Conservation (phyloP, 306 rosid species). For the Casuarina glauca region DNA sequence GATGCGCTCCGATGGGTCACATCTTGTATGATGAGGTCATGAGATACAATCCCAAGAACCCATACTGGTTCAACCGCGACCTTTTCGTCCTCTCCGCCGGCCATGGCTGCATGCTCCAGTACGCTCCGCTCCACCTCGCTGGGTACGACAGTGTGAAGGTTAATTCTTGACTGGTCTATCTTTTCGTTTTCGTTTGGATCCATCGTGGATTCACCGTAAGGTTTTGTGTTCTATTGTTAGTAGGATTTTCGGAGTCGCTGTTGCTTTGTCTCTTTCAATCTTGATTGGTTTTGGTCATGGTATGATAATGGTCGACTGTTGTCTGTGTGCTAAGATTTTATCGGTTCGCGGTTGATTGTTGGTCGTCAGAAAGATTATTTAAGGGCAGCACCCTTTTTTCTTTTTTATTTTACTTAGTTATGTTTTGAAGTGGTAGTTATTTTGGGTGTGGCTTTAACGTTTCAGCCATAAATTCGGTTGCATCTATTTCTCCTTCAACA, state of each 20-base stretch:
- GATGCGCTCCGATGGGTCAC: slow-evolving; percentile 96
- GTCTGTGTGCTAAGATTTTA: neutral
- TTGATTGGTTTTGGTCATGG: neutral
- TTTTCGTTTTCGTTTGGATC: neutral
- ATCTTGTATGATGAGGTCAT: too few relatives aligned
- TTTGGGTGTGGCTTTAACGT: neutral
- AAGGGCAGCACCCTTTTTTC: slow-evolving; percentile 6
- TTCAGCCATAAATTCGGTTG: neutral
- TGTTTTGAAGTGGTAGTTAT: neutral
- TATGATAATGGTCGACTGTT: neutral
- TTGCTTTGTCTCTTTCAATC: neutral
- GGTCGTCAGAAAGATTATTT: too few relatives aligned
- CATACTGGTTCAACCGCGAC: too few relatives aligned
- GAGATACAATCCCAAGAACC: too few relatives aligned
- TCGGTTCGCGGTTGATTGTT: neutral
- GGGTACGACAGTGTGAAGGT: slow-evolving; percentile 90
- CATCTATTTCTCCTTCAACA: neutral
- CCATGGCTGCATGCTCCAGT: slow-evolving; percentile 97
- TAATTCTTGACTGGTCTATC: neutral
- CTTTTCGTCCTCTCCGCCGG: too few relatives aligned
- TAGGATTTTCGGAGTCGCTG: neutral
- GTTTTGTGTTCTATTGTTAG: too few relatives aligned
- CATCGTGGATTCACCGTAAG: neutral
- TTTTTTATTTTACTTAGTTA: neutral
- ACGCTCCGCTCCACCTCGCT: slow-evolving; percentile 89